Base-by-base conservation (phyloP, 73 alveolate genomes). In the Tetrahymena thermophila region DNA sequence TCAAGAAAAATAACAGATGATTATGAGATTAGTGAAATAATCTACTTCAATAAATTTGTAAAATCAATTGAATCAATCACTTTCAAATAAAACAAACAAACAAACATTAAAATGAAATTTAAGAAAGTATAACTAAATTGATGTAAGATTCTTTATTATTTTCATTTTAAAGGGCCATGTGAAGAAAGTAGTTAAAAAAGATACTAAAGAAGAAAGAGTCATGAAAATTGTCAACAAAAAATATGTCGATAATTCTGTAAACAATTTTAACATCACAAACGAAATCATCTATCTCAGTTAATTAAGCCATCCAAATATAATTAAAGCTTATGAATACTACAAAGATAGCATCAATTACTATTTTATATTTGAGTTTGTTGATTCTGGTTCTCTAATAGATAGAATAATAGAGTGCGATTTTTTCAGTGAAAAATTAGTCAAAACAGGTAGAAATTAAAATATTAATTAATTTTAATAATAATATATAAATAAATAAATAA, bases 241-340 rank as follows among this genome's bases (percentile, higher is more conserved):
- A 23, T 71, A 19, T 71, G 31, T 71, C 1, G 89, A 71, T 25
- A 71, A 17, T 71, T 11, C 23, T 9, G 11, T 6, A 11, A 84
- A 35, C 21, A 85, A 94, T 37, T 44, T 85, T 28, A 38, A 37
- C 58, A 50, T 94, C 21, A 58, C 95, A 23, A 94, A 94, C 28
- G 96, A 94, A 85, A 94, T 94, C 10, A 85, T 85, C 85, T 44
- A 38, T 21, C 34, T 94, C 25, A 25, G 93, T 19, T 17, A 56
- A 35, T 43, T 94, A 84, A 94, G 85, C 85, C 96, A 94, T 35
- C 96, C 96, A 9, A 94, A 84, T 31, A 94, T 94, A 35, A 44
- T 94, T n/a, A 84, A 94, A 85, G 93, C 85, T 84, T 94, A 84
- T 43, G 96, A 94, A 43, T 94, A 85, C 57, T 94, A 84, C 43